phyloP scores from a whole-genome alignment of 202 grass and related monocot species.

The Panicum hallii region DNA sequence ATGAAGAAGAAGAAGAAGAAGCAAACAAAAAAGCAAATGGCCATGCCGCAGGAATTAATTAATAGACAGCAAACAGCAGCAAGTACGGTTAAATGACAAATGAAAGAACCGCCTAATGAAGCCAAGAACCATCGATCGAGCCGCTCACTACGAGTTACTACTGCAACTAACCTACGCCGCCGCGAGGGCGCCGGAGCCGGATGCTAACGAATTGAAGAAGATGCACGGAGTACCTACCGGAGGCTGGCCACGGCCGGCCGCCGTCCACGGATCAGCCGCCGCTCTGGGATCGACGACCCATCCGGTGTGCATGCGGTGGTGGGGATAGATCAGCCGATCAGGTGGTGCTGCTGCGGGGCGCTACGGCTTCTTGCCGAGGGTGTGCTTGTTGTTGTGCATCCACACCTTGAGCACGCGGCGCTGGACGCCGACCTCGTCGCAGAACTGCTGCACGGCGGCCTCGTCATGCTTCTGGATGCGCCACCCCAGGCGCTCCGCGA shows the following conservation, averaged over 20 bases:
- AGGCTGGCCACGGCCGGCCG: slow-evolving; percentile 28
- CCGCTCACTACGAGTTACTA: slow-evolving; percentile 45
- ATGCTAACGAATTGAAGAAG: slow-evolving; percentile 40
- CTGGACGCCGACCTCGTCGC: slow-evolving; percentile 79
- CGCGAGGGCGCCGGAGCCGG: slow-evolving; percentile 9
- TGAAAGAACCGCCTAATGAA: slow-evolving; percentile 49
- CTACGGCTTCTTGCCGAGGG: slow-evolving; percentile 94
- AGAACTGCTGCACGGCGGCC: slow-evolving; percentile 93
- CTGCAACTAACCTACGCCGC: slow-evolving; percentile 38
- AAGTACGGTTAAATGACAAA: slow-evolving; percentile 32
- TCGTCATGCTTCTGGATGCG: slow-evolving; percentile 99
- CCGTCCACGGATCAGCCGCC: background rate
- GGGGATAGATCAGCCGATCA: background rate
- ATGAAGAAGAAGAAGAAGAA: slow-evolving; percentile 29
- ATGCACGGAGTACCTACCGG: slow-evolving; percentile 38
- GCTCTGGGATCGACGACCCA: background rate
- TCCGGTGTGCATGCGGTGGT: background rate
- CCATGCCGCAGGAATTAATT: slow-evolving; percentile 42
- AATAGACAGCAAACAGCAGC: slow-evolving; percentile 38
- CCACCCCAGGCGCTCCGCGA: slow-evolving; percentile 90
- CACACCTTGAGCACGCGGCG: slow-evolving; percentile 97
- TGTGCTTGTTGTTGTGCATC: slow-evolving; percentile 99
- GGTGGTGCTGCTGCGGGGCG: background rate
- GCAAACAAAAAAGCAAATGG: slow-evolving; percentile 52
- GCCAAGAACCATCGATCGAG: slow-evolving; percentile 35